Percentiles rank a stretch among this genome's conserved stretches.
Evolutionary conservation across 495 filamentous ascomycete species (phyloP).

Genomic region (Trichocladium antarcticum): DNA sequence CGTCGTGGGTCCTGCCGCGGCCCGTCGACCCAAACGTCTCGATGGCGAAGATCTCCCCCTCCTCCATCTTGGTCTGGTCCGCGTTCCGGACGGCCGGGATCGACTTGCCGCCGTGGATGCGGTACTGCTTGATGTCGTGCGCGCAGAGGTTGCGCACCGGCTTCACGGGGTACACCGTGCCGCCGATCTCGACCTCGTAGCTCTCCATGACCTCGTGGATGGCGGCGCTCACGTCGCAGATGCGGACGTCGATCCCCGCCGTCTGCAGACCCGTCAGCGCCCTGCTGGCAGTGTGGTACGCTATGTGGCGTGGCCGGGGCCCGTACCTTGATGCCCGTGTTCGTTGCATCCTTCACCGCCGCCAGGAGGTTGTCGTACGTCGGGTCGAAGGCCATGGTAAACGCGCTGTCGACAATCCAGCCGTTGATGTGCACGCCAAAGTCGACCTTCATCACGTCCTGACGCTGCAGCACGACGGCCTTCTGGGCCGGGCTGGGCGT

Average conservation of each 20-base stretch:
- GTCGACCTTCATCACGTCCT: slow-evolving; percentile 89
- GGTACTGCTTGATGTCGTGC: slow-evolving; percentile 74
- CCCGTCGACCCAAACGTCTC: slow-evolving; percentile 91
- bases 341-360: slow-evolving; percentile 77
- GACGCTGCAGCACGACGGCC: slow-evolving; percentile 55
- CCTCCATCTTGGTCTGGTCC: slow-evolving; percentile 84
- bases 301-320: background rate
- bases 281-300: background rate
- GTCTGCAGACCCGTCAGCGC: slow-evolving; percentile 14
- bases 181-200: slow-evolving; percentile 70
- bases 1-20: slow-evolving; percentile 2
- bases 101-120: slow-evolving; percentile 80
- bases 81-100: slow-evolving; percentile 76
- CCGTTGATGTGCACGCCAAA: slow-evolving; percentile 88
- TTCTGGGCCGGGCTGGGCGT: slow-evolving; percentile 85
- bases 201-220: slow-evolving; percentile 87
- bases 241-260: slow-evolving; percentile 70
- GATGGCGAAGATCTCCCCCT: slow-evolving; percentile 85
- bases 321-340: slow-evolving; percentile 60
- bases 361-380: slow-evolving; percentile 73
- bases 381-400: slow-evolving; percentile 78
- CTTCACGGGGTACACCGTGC: slow-evolving; percentile 70
- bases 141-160: slow-evolving; percentile 77
- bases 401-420: slow-evolving; percentile 83
- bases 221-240: slow-evolving; percentile 61